Evolutionary conservation across 1,139 yeast species (phyloP).

Genomic region (Pichia sp.): DNA sequence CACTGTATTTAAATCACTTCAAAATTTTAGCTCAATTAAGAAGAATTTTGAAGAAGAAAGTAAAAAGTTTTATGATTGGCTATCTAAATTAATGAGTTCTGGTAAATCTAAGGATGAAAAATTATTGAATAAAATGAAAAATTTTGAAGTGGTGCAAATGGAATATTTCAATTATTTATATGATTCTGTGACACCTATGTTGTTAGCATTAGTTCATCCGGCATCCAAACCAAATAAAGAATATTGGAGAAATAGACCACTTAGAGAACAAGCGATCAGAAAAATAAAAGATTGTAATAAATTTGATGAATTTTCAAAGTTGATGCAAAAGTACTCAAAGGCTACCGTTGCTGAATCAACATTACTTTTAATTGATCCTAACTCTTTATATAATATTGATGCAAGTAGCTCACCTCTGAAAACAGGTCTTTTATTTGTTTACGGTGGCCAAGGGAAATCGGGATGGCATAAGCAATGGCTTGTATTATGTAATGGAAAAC

Average conservation of each 20-base stretch:
- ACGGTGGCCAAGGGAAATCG: slow-evolving; percentile 67
- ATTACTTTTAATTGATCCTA: slow-evolving; percentile 8
- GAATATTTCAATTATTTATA: slow-evolving; percentile 65
- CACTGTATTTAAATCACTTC: slow-evolving; percentile 4
- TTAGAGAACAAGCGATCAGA: slow-evolving; percentile 17
- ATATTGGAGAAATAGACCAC: slow-evolving; percentile 10
- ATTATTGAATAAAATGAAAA: slow-evolving; percentile 50
- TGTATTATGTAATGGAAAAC: slow-evolving; percentile 57
- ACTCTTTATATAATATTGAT: slow-evolving; percentile 6
- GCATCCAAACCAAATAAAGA: slow-evolving; percentile 1
- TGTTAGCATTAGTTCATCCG: slow-evolving; percentile 6
- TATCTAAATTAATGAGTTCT: slow-evolving; percentile 59
- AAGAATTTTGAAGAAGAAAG: slow-evolving; percentile 62
- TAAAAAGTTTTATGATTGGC: slow-evolving; percentile 69
- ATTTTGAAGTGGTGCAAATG: slow-evolving; percentile 63
- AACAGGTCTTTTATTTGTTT: slow-evolving; percentile 30
- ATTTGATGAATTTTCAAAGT: slow-evolving; percentile 9
- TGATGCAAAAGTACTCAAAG: slow-evolving; percentile 7
- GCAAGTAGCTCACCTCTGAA: slow-evolving; percentile 14
- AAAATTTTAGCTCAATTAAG: slow-evolving; percentile 22
- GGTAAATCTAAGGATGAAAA: slow-evolving; percentile 59
- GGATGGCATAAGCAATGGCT: slow-evolving; percentile 95
- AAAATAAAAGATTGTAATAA: slow-evolving; percentile 19
- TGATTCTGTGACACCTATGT: slow-evolving; percentile 42
- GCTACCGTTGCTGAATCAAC: background rate